A percentile compares a stretch with the other conserved stretches of the same genome.
Conservation (phyloP, 1,139 yeast species). For the Suzukiozyma palmioleophila region DNA sequence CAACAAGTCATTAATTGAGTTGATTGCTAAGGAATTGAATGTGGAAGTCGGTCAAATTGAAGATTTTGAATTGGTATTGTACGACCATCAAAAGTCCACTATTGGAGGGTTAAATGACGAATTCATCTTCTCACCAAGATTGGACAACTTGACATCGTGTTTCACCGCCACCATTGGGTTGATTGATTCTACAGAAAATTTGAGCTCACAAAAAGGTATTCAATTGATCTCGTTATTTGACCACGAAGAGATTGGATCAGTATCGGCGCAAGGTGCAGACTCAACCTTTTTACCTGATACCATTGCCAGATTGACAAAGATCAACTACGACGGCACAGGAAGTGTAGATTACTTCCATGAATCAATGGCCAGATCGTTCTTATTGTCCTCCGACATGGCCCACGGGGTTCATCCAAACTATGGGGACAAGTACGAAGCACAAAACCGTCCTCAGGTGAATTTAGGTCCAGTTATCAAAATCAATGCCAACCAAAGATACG, state of each 20-base stretch:
- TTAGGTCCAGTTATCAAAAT: constrained; percentile 90
- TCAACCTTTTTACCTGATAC: constrained; percentile 84
- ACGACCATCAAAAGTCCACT: constrained; percentile 76
- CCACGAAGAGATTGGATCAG: constrained; percentile 93
- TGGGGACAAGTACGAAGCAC: constrained; percentile 64
- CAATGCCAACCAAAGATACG: constrained; percentile 93
- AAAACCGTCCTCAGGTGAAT: constrained; percentile 78
- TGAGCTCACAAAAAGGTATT: constrained; percentile 51
- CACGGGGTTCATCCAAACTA: constrained; percentile 97
- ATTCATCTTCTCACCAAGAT: constrained; percentile 88
- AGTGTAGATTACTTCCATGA: constrained; percentile 40
- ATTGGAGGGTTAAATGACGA: constrained; percentile 90
- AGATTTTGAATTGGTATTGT: constrained; percentile 87
- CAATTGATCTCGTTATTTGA: constrained; percentile 79
- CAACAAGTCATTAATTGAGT: constrained; percentile 60
- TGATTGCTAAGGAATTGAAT: constrained; percentile 62
- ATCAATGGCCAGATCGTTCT: constrained; percentile 76
- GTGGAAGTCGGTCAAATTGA: constrained; percentile 55
- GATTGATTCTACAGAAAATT: constrained; percentile 44
- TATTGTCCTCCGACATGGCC: constrained; percentile 92
- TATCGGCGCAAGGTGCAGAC: constrained; percentile 95
- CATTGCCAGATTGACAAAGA: constrained; percentile 57
- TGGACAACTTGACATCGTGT: constrained; percentile 87
- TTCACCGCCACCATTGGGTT: constrained; percentile 74
- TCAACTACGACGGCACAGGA: constrained; percentile 19